Percentiles rank a stretch among this genome's conserved stretches.
Evolutionary conservation across 805 yeast species (phyloP).

Genomic region (Grigorovia jiainica): DNA sequence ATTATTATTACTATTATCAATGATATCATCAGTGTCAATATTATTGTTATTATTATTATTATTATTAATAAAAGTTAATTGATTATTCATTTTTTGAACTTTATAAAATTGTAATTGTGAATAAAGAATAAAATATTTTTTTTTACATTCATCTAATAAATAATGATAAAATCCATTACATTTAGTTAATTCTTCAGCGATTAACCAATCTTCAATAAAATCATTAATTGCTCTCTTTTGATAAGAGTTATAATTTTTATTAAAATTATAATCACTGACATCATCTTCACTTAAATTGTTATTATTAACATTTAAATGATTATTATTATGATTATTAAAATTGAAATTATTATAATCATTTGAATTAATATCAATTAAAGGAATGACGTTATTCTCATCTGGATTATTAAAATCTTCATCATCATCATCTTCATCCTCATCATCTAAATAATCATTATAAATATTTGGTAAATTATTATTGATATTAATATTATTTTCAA

Average conservation of each 20-base stretch:
- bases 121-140: constrained; percentile 17
- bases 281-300: not conserved
- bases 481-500: not conserved
- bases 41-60: not conserved
- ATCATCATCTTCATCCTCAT: not conserved
- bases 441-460: not conserved
- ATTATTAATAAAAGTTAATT: not conserved
- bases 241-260: constrained; percentile 3
- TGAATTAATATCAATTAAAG: not conserved
- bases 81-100: constrained; percentile 4
- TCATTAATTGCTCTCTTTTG: constrained; percentile 15
- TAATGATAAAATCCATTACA: constrained; percentile 28
- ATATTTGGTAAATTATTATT: not conserved
- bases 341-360: not conserved
- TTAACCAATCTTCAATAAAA: constrained; percentile 27
- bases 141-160: constrained; percentile 20
- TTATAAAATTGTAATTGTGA: constrained; percentile 17
- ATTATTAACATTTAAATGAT: not conserved
- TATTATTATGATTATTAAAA: not conserved
- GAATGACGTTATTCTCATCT: constrained; percentile 1
- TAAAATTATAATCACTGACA: not conserved
- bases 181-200: constrained; percentile 21
- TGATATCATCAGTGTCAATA: not conserved
- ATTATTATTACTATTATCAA: not conserved
- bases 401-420: not conserved